Percentiles rank a stretch among this genome's conserved stretches.
Evolutionary conservation across 768 basidiomycete species (phyloP).

Genomic region (Lactarius pseudohatsudake): DNA sequence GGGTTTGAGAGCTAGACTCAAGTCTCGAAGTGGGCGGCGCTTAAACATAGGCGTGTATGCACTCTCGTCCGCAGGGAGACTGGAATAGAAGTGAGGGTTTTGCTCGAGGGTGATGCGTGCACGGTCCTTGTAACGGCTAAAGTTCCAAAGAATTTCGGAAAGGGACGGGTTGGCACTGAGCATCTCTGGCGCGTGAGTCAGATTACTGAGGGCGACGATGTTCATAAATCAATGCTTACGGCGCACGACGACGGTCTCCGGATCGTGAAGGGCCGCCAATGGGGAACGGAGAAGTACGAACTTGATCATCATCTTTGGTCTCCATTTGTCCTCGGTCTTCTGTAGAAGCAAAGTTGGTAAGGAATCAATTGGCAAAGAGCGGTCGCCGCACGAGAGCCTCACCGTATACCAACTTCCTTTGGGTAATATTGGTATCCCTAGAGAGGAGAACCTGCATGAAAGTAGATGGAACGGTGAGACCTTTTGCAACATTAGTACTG

Average conservation of each 20-base stretch:
- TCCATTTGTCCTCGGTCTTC: not conserved
- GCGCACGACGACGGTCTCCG: not conserved
- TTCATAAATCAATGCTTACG: slow-evolving; percentile 1
- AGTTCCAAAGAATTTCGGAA: slow-evolving; percentile 24
- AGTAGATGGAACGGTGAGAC: not conserved
- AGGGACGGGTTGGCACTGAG: slow-evolving; percentile 1
- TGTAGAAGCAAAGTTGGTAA: not conserved
- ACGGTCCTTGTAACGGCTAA: slow-evolving; percentile 5
- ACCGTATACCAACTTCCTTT: not conserved
- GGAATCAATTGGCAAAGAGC: not conserved
- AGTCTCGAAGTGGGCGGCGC: not conserved
- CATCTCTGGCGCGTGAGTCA: slow-evolving; percentile 3
- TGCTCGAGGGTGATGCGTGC: slow-evolving; percentile 13
- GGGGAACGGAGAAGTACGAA: slow-evolving; percentile 6
- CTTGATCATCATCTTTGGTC: not conserved
- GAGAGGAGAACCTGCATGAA: not conserved
- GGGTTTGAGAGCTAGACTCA: not conserved
- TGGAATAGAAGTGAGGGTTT: slow-evolving; percentile 21
- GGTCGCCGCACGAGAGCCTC: not conserved
- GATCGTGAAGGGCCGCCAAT: not conserved
- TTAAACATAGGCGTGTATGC: not conserved
- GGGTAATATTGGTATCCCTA: not conserved
- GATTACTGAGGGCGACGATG: not conserved
- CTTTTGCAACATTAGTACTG: not conserved
- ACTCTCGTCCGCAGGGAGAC: not conserved